Conservation (phyloP, 108 stramenopile species). For the Pelagomonas calceolata region DNA sequence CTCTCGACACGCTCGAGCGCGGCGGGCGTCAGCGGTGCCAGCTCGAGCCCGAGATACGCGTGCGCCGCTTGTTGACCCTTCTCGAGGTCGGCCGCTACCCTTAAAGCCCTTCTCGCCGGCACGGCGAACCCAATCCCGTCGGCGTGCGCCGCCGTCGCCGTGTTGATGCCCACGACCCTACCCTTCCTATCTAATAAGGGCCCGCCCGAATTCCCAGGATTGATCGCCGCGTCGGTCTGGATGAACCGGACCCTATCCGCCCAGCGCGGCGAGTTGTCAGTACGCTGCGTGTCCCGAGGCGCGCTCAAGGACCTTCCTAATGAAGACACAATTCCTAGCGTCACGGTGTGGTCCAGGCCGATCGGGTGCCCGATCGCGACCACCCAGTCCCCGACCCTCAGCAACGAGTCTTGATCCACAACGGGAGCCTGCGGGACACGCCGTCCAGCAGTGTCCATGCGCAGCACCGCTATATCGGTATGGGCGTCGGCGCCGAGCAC, state of each 20-base stretch:
- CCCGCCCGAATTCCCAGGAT: slow-evolving; percentile 70
- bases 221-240: slow-evolving; percentile 51
- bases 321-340: slow-evolving; percentile 36
- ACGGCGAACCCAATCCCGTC: slow-evolving; percentile 44
- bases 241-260: slow-evolving; percentile 16
- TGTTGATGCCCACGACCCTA: slow-evolving; percentile 41
- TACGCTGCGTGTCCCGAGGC: no score
- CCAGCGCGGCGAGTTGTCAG: background rate
- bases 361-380: slow-evolving; percentile 42
- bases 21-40: no score
- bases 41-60: background rate
- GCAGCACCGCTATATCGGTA: slow-evolving; percentile 40
- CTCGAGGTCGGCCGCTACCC: slow-evolving; percentile 6
- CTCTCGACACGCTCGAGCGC: background rate
- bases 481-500: slow-evolving; percentile 29
- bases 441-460: slow-evolving; percentile 20
- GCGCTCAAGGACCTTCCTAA: slow-evolving; percentile 16
- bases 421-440: no score
- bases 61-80: slow-evolving; percentile 15
- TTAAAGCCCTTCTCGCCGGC: slow-evolving; percentile 33
- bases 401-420: background rate
- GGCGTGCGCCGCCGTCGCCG: slow-evolving; percentile 26
- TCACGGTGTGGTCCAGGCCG: slow-evolving; percentile 30
- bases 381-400: slow-evolving; percentile 40
- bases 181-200: slow-evolving; percentile 55